Evolutionary conservation across 352 stramenopile genomes (phyloP), one percentile per base, ranked within the genome.

Genomic region (Phytophthora cajani): DNA sequence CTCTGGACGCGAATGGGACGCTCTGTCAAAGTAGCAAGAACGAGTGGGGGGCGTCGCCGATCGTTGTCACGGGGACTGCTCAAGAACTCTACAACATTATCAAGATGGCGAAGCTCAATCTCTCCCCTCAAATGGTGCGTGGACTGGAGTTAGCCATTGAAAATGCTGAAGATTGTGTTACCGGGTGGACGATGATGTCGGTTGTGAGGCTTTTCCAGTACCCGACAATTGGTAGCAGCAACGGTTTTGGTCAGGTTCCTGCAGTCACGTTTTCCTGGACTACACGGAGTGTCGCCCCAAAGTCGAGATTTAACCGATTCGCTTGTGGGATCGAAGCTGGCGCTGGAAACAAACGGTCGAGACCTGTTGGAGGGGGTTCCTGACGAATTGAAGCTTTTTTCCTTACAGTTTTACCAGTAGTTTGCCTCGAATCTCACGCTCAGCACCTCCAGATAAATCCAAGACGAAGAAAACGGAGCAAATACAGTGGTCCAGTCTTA

Each of bases 381-480:
- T 3, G 68, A 75, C 6, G 10, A 59, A 8, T 47, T 78, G 30
- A 69, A 62, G 5, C 23, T 78, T 12, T 78, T 78, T 78, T 21
- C 71, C 71, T 9, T 66, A 63, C 44, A 74, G 60, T 52, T 78
- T 75, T 30, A 67, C 64, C 6, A 74, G 71, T 30, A 63, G 60
- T 55, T 33, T 77, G 10, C 36, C 55, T 25, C 3, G 12, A 1
- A 53, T 74, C 3, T 60, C 60, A 23, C 67, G 59, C 10, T 27
- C 47, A 17, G 21, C 55, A 2, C 32, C 52, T 21, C 50, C 60
- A 1, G 44, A 64, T 17, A 14, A 14, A 27, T 59, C 36, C 1
- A 61, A 61, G 17, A 71, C 60, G 16, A 36, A 65, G 21, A 71
- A 72, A 71, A 72, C 53, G 50, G 44, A 27, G 55, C 44, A 2